Evolutionary conservation across 352 stramenopile species (phyloP).

Genomic region (Globisporangium barbulae): DNA sequence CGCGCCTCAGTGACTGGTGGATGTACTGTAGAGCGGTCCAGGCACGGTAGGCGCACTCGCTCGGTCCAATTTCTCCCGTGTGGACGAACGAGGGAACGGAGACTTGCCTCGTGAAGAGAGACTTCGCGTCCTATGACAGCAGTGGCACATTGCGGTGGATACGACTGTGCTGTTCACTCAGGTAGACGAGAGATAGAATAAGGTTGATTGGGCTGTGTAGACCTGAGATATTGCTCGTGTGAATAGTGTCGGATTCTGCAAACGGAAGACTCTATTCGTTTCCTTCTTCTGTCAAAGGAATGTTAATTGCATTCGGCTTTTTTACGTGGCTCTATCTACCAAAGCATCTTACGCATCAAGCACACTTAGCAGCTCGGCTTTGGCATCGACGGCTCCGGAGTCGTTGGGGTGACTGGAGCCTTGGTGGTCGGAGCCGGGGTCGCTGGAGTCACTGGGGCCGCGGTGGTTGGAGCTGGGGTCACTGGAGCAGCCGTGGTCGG

Average conservation of each 20-base stretch:
- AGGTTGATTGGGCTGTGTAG: no score
- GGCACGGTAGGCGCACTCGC: neutral
- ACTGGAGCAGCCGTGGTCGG: neutral
- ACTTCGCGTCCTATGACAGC: neutral
- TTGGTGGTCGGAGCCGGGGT: neutral
- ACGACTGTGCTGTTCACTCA: neutral
- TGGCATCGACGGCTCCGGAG: neutral
- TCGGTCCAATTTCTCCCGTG: neutral
- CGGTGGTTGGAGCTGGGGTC: conserved; percentile 1
- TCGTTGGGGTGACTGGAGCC: conserved; percentile 1
- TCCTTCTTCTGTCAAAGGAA: neutral
- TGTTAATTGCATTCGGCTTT: neutral
- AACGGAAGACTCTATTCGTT: neutral
- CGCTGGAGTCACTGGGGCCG: neutral
- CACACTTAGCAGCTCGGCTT: conserved; percentile 8
- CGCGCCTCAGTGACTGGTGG: no score
- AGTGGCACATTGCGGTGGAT: neutral
- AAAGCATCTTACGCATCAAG: neutral
- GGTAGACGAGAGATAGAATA: no score
- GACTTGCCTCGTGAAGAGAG: neutral
- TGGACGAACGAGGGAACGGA: neutral
- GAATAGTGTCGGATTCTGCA: no score
- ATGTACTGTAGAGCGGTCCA: neutral
- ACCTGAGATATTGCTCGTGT: no score
- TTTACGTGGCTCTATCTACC: neutral